Evolutionary conservation across 805 yeast genomes (phyloP).

Genomic region (Hanseniaspora vineae): DNA sequence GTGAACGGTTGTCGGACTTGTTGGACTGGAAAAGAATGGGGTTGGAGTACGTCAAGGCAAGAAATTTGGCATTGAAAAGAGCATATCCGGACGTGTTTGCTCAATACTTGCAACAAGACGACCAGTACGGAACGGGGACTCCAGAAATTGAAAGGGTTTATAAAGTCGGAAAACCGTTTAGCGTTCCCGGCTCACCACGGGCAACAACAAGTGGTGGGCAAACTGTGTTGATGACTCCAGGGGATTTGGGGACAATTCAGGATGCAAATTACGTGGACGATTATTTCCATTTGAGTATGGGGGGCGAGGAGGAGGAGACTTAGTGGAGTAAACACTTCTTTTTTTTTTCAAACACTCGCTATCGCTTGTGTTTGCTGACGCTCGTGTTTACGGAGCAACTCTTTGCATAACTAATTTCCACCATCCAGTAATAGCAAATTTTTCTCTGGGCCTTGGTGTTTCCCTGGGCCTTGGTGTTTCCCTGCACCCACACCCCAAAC

Average conservation of each 20-base stretch:
- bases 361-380: too few species aligned
- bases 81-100: constrained; percentile 83
- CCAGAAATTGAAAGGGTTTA: constrained; percentile 20
- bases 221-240: constrained; percentile 83
- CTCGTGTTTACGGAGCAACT: too few species aligned
- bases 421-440: too few species aligned
- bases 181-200: constrained; percentile 96
- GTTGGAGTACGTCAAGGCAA: constrained; percentile 85
- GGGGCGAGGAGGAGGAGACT: constrained; percentile 29
- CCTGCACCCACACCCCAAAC: background rate
- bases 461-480: background rate
- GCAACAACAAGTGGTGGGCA: constrained; percentile 26
- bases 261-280: constrained; percentile 75
- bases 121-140: constrained; percentile 19
- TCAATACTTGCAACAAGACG: constrained; percentile 5
- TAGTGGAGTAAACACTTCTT: too few species aligned
- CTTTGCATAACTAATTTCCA: too few species aligned
- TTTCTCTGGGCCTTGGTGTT: too few species aligned
- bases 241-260: constrained; percentile 92
- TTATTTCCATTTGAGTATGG: constrained; percentile 39
- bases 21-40: constrained; percentile 99
- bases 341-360: too few species aligned
- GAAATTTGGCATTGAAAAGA: constrained; percentile 80
- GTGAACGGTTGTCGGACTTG: constrained; percentile 84
- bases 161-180: constrained; percentile 79